phyloP scores from a whole-genome alignment of 2,329 filamentous ascomycete species.

The Colletotrichum lupini region DNA sequence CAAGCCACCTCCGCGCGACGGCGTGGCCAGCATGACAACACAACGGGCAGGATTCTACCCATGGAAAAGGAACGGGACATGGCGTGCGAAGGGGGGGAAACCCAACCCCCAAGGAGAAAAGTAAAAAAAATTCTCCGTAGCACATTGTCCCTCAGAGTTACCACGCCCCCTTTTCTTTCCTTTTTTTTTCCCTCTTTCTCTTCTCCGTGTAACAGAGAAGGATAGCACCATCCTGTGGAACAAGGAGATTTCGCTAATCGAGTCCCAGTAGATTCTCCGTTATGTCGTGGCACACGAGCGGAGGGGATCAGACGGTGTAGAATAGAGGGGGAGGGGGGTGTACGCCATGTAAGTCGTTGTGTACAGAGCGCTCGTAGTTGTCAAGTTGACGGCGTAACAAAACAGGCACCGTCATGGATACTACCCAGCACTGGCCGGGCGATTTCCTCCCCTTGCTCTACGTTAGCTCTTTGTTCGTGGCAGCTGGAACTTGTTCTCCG shows the following conservation, averaged over 20 bases:
- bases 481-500: neutral
- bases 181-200: neutral
- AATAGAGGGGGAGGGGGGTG: neutral
- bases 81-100: neutral
- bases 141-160: neutral
- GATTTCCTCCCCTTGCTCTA: neutral
- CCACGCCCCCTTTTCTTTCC: too few relatives aligned
- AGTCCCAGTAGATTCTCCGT: constrained; percentile 20
- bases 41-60: neutral
- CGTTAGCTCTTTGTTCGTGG: neutral
- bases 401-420: neutral
- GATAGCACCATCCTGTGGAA: neutral
- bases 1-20: neutral
- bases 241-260: constrained; percentile 26
- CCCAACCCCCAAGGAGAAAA: too few relatives aligned
- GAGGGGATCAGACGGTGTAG: neutral
- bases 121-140: constrained; percentile 22
- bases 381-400: neutral
- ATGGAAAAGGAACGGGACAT: neutral
- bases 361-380: too few relatives aligned
- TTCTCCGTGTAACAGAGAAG: constrained; percentile 13
- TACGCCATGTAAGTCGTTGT: neutral
- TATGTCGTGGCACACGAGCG: constrained; percentile 11
- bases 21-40: neutral
- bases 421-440: too few relatives aligned